These are phyloP conservation scores for Phytophthora hibernalis DNA, from an alignment of 352 stramenopile genomes.

Conservation along the genomic window DNA sequence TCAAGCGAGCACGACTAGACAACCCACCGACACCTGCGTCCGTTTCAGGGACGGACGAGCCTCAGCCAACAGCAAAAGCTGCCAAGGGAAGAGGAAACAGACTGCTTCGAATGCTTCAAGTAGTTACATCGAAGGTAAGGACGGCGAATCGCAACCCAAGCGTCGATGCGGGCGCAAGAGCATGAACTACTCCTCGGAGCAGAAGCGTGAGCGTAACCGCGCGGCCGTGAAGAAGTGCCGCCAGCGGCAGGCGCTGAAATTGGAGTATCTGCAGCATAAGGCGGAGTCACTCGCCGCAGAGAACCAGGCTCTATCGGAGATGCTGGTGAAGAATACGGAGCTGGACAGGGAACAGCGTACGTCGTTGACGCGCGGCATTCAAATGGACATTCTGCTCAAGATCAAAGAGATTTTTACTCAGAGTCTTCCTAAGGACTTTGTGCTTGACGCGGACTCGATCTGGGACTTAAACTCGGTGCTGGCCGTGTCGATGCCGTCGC, in stretches of 20 bases:
- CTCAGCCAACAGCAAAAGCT: not conserved
- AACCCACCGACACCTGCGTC: conserved; percentile 12
- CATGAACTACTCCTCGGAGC: conserved; percentile 88
- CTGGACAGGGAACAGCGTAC: conserved; percentile 61
- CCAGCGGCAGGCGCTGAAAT: conserved; percentile 81
- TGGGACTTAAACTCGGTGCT: conserved; percentile 88
- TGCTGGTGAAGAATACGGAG: conserved; percentile 78
- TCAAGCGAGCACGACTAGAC: conserved; percentile 20
- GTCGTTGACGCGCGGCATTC: conserved; percentile 79
- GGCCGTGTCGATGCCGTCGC: conserved; percentile 85
- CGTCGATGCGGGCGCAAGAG: conserved; percentile 82
- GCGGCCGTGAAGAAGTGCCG: conserved; percentile 88
- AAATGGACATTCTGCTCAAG: conserved; percentile 89
- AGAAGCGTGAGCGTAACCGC: conserved; percentile 86
- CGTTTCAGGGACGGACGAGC: conserved; percentile 9
- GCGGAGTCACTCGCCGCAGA: conserved; percentile 69
- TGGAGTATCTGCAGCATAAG: conserved; percentile 82
- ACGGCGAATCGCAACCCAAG: conserved; percentile 45
- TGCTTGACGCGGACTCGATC: conserved; percentile 84
- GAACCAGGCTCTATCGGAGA: conserved; percentile 76
- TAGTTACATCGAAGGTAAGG: conserved; percentile 9
- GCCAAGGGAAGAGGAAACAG: conserved; percentile 23
- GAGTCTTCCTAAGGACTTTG: conserved; percentile 86
- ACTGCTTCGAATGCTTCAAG: not conserved
- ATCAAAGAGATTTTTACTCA: conserved; percentile 91